phyloP scores from a whole-genome alignment of 305 asterid genomes.

The Fraxinus velutina region DNA sequence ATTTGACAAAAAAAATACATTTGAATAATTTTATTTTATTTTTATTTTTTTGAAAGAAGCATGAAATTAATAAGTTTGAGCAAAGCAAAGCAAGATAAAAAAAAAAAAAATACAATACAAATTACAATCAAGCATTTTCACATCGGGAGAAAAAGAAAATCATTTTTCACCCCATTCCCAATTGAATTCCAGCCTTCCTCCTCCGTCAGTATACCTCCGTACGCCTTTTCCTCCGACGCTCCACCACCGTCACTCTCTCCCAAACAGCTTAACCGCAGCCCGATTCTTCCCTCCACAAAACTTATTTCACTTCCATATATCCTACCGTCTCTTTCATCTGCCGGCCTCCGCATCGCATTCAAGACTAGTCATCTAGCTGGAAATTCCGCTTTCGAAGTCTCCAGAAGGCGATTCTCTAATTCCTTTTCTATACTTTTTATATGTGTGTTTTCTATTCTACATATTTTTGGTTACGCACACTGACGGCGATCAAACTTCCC shows the following conservation, averaged over 20 bases:
- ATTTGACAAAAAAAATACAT: no score
- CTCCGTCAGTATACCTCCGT: constrained; percentile 5
- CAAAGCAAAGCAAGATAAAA: no score
- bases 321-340: background rate
- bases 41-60: no score
- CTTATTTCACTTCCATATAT: background rate
- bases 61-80: no score
- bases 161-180: background rate
- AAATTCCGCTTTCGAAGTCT: constrained; percentile 21
- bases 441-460: background rate
- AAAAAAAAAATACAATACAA: no score
- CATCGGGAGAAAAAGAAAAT: background rate
- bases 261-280: background rate
- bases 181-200: constrained; percentile 3
- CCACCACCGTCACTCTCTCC: constrained; percentile 1
- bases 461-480: background rate
- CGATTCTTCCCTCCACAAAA: constrained; percentile 5
- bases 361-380: constrained; percentile 18
- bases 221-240: constrained; percentile 7
- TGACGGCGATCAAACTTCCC: constrained; percentile 22
- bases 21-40: no score
- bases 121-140: background rate
- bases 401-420: constrained; percentile 17
- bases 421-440: background rate
- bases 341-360: constrained; percentile 21